phyloP scores from a whole-genome alignment of 2,329 filamentous ascomycete genomes.

The Fusarium equiseti region DNA sequence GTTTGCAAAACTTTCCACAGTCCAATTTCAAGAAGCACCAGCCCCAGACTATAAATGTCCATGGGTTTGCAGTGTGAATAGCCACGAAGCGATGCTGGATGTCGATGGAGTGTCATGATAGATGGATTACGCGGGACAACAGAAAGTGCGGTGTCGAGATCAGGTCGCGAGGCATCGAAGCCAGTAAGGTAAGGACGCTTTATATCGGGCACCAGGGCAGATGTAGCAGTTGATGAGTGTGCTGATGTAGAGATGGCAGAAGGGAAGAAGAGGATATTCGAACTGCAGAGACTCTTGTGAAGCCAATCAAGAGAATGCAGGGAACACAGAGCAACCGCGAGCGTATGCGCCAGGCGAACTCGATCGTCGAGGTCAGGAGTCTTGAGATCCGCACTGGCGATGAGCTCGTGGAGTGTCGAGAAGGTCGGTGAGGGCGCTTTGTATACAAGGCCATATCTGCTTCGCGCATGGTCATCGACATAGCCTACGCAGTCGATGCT shows the following conservation, averaged over 20 bases:
- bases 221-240: conserved; percentile 52
- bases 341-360: conserved; percentile 56
- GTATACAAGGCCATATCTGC: conserved; percentile 60
- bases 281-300: conserved; percentile 66
- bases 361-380: conserved; percentile 60
- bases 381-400: conserved; percentile 55
- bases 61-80: conserved; percentile 61
- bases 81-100: conserved; percentile 58
- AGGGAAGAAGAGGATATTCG: conserved; percentile 68
- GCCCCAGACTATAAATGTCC: conserved; percentile 66
- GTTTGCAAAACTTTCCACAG: conserved; percentile 59
- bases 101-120: conserved; percentile 60
- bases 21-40: conserved; percentile 64
- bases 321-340: conserved; percentile 60
- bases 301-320: conserved; percentile 68
- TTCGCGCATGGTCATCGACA: conserved; percentile 55
- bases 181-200: conserved; percentile 61
- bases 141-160: conserved; percentile 63
- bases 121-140: conserved; percentile 58
- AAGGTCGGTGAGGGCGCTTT: conserved; percentile 52
- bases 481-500: conserved; percentile 62
- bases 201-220: conserved; percentile 56
- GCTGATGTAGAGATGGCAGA: conserved; percentile 53
- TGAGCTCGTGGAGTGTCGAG: conserved; percentile 56
- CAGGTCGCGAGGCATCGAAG: conserved; percentile 67